phyloP scores from a whole-genome alignment of 805 yeast genomes.

The Cyberlindnera xylosilytica region DNA sequence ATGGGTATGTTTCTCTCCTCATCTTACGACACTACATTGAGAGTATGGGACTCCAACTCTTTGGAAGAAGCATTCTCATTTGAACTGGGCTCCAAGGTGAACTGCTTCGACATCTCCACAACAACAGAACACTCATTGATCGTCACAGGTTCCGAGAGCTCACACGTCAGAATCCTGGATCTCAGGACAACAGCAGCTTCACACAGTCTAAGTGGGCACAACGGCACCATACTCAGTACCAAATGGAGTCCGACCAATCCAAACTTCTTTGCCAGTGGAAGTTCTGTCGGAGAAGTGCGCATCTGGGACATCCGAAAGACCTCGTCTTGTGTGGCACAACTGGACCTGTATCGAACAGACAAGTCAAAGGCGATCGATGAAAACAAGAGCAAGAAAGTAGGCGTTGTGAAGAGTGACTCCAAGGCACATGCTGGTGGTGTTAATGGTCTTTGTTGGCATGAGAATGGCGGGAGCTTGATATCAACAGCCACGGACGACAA shows the following conservation, averaged over 20 bases:
- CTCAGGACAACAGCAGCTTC: constrained; percentile 69
- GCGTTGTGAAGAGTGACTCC: constrained; percentile 17
- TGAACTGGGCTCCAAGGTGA: constrained; percentile 57
- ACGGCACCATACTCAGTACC: constrained; percentile 51
- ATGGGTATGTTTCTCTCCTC: constrained; percentile 81
- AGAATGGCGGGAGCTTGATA: constrained; percentile 56
- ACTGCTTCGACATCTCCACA: constrained; percentile 60
- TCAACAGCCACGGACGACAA: constrained; percentile 81
- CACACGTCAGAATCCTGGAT: constrained; percentile 67
- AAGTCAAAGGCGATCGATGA: constrained; percentile 18
- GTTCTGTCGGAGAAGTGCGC: constrained; percentile 74
- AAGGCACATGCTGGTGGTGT: constrained; percentile 78
- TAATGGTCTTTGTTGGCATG: constrained; percentile 77
- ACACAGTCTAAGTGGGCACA: constrained; percentile 62
- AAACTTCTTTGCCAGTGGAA: constrained; percentile 71
- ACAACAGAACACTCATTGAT: constrained; percentile 49
- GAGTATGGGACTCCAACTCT: constrained; percentile 75
- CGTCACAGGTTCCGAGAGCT: constrained; percentile 70
- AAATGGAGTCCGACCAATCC: constrained; percentile 73
- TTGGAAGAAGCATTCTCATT: constrained; percentile 67
- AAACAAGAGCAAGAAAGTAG: constrained; percentile 23
- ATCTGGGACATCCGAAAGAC: constrained; percentile 85
- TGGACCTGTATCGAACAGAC: constrained; percentile 54
- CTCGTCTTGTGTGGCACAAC: constrained; percentile 55
- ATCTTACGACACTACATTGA: constrained; percentile 74